Evolutionary conservation across 345 rosid species (phyloP).

Genomic region (Dimocarpus longan): DNA sequence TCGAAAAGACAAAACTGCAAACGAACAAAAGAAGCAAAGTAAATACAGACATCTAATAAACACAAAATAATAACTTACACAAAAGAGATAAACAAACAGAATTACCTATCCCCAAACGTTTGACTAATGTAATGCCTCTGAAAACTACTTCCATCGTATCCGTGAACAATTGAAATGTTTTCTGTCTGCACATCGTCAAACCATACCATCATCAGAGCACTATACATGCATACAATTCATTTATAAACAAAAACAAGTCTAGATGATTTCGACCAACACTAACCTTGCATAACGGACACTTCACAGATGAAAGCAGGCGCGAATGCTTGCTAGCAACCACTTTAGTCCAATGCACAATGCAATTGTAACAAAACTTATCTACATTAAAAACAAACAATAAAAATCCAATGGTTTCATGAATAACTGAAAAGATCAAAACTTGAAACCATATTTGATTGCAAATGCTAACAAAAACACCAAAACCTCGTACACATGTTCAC

Average conservation of each 20-base stretch:
- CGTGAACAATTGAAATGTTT: conserved; percentile 62
- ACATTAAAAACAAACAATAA: conserved; percentile 29
- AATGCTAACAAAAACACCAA: neutral
- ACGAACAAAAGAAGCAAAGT: neutral
- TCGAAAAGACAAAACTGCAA: conserved; percentile 67
- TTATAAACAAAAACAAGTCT: neutral
- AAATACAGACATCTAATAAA: conserved; percentile 10
- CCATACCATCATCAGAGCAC: conserved; percentile 12
- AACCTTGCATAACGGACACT: conserved; percentile 95
- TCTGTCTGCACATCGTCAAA: conserved; percentile 55
- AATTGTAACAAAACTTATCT: conserved; percentile 87
- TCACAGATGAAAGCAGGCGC: conserved; percentile 47
- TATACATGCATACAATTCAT: neutral
- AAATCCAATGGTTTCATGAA: neutral
- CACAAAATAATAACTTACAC: conserved; percentile 1
- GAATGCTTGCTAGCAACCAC: conserved; percentile 63
- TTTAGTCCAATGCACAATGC: conserved; percentile 78
- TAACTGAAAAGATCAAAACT: neutral
- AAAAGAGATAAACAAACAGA: neutral
- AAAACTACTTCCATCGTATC: conserved; percentile 64
- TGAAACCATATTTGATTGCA: neutral
- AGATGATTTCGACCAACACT: conserved; percentile 20
- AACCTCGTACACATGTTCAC: neutral
- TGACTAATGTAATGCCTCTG: conserved; percentile 59
- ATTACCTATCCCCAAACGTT: conserved; percentile 51